phyloP scores from a whole-genome alignment of 208 protist genomes.

The Leishmania guyanensis region DNA sequence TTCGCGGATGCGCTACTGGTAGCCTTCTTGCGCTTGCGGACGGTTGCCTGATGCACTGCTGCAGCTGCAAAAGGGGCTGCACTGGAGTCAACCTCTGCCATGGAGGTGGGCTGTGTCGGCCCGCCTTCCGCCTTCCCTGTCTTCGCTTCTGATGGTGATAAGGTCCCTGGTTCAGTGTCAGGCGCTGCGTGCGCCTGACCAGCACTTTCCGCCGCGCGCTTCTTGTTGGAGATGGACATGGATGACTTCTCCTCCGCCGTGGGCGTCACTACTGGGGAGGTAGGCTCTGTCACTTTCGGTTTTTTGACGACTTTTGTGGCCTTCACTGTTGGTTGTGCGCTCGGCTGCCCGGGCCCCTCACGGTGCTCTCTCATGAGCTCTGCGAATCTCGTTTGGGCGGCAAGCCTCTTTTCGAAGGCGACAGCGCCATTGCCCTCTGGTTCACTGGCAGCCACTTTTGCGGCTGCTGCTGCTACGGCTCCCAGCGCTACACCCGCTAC shows the following conservation, averaged over 20 bases:
- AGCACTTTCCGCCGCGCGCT: neutral
- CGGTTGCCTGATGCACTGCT: constrained; percentile 24
- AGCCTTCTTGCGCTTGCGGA: constrained; percentile 34
- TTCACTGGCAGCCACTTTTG: neutral
- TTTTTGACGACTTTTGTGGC: constrained; percentile 38
- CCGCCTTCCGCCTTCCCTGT: neutral
- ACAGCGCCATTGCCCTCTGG: neutral
- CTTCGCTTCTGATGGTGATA: neutral
- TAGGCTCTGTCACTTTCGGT: constrained; percentile 11
- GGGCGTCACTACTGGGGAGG: neutral
- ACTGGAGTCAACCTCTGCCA: neutral
- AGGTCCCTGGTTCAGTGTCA: neutral
- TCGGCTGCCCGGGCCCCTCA: constrained; percentile 29
- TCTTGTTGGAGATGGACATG: neutral
- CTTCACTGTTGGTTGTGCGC: constrained; percentile 34
- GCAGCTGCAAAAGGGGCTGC: neutral
- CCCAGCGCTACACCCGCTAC: neutral
- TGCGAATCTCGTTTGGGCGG: constrained; percentile 20
- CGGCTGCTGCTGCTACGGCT: neutral
- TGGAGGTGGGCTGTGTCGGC: neutral
- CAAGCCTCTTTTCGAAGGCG: neutral
- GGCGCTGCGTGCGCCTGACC: neutral
- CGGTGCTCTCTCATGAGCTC: constrained; percentile 42
- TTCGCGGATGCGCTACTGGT: constrained; percentile 21
- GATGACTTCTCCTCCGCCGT: neutral